Evolutionary conservation across 805 yeast species (phyloP).

Genomic region (Sugiyamaella qingdaonensis): DNA sequence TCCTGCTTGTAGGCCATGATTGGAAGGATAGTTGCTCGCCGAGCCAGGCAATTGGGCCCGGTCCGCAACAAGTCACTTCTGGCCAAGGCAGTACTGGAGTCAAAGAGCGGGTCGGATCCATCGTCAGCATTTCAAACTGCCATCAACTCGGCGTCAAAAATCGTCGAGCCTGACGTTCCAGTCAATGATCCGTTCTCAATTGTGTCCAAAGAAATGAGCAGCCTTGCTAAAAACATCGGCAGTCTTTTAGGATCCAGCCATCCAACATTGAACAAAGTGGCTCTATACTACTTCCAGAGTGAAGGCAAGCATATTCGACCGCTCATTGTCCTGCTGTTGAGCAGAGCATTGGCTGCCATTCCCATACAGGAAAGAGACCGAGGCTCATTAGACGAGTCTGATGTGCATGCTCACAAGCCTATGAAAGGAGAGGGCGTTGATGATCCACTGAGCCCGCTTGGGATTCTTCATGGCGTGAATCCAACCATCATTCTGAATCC

Average conservation of each 20-base stretch:
- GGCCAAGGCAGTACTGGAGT: conserved; percentile 20
- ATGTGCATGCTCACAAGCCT: conserved; percentile 26
- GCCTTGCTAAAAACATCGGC: conserved; percentile 82
- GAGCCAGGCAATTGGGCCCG: background rate
- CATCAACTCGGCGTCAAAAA: conserved; percentile 27
- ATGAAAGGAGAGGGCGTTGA: conserved; percentile 32
- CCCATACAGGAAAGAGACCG: conserved; percentile 67
- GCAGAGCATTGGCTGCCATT: conserved; percentile 71
- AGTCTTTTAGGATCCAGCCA: conserved; percentile 86
- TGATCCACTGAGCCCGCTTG: conserved; percentile 66
- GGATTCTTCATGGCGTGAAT: conserved; percentile 82
- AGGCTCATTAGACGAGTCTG: conserved; percentile 47
- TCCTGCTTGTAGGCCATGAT: background rate
- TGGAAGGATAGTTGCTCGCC: background rate
- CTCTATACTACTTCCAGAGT: conserved; percentile 92
- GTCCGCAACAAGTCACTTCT: conserved; percentile 16
- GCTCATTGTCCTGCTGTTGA: conserved; percentile 72
- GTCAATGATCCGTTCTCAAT: conserved; percentile 81
- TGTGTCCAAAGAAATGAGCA: conserved; percentile 90
- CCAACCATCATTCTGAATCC: conserved; percentile 80
- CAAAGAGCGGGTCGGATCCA: conserved; percentile 11
- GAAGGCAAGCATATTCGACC: conserved; percentile 97
- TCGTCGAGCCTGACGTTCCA: conserved; percentile 35
- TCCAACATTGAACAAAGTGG: conserved; percentile 85
- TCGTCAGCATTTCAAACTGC: conserved; percentile 22